phyloP scores from a whole-genome alignment of 163 green algal species.

The Scenedesmus sp. region DNA sequence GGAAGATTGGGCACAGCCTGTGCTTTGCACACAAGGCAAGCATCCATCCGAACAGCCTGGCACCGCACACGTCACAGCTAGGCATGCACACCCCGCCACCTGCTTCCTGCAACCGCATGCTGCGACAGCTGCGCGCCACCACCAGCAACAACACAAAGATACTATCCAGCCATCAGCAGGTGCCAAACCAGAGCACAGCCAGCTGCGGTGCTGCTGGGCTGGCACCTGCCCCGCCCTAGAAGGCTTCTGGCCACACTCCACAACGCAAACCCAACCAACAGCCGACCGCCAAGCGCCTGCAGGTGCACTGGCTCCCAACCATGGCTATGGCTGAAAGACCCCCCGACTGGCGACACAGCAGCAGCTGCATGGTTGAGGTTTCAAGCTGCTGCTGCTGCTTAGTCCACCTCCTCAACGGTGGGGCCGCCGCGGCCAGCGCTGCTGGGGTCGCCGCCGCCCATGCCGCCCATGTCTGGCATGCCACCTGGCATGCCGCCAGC shows the following conservation, averaged over 20 bases:
- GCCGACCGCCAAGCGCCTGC: neutral
- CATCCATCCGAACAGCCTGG: neutral
- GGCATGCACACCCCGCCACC: neutral
- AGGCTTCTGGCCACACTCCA: neutral
- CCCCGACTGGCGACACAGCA: neutral
- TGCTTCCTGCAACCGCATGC: neutral
- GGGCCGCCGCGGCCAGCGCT: constrained; percentile 70
- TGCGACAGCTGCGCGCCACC: neutral
- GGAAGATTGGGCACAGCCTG: neutral
- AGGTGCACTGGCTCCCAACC: neutral
- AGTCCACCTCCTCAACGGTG: constrained; percentile 97
- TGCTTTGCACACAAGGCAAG: neutral
- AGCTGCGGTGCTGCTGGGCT: neutral
- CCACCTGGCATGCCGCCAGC: constrained; percentile 56
- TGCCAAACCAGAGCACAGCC: neutral
- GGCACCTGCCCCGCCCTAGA: neutral
- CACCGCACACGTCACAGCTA: neutral
- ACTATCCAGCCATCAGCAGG: neutral
- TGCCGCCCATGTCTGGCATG: constrained; percentile 56
- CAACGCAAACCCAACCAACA: neutral
- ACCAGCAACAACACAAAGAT: neutral
- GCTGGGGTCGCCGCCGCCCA: constrained; percentile 53
- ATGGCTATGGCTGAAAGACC: neutral
- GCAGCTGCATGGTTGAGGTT: neutral
- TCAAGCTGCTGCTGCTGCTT: constrained; percentile 57